These are phyloP conservation scores for Terana coerulea DNA, from an alignment of 768 basidiomycete genomes.

Conservation along the genomic window DNA sequence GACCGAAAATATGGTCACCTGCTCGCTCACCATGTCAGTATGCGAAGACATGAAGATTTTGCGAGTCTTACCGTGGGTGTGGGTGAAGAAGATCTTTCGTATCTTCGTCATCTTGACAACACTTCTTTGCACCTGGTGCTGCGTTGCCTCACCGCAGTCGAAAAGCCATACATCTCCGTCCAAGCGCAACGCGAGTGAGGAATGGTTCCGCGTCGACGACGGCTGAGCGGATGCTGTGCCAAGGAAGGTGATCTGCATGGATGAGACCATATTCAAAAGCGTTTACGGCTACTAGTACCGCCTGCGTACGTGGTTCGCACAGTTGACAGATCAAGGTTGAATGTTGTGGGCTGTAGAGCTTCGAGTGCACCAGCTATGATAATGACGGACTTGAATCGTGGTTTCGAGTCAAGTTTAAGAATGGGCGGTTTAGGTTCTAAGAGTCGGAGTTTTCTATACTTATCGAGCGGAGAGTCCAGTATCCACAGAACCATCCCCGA, in stretches of 20 bases:
- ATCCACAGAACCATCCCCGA: too few species aligned
- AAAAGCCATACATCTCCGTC: slow-evolving; percentile 77
- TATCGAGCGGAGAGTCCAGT: too few species aligned
- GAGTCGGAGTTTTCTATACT: too few species aligned
- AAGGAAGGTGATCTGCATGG: slow-evolving; percentile 64
- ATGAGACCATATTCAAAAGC: slow-evolving; percentile 12
- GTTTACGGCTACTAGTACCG: background rate
- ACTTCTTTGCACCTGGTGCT: slow-evolving; percentile 72
- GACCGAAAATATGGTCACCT: slow-evolving; percentile 84
- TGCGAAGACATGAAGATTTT: background rate
- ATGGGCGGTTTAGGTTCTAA: too few species aligned
- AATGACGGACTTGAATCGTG: too few species aligned
- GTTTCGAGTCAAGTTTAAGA: too few species aligned
- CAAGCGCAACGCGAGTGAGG: slow-evolving; percentile 63
- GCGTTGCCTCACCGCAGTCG: slow-evolving; percentile 84
- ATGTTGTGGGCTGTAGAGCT: too few species aligned
- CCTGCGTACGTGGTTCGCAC: background rate
- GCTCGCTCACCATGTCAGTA: too few species aligned
- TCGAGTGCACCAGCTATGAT: too few species aligned
- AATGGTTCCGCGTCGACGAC: slow-evolving; percentile 75
- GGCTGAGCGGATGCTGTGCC: slow-evolving; percentile 83
- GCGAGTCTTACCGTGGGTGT: slow-evolving; percentile 67
- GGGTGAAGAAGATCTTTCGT: slow-evolving; percentile 83
- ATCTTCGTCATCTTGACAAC: slow-evolving; percentile 75
- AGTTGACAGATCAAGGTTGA: too few species aligned